Evolutionary conservation across 148 eudicot species (phyloP), one percentile per base, ranked within the genome.

Genomic region (Silene latifolia): DNA sequence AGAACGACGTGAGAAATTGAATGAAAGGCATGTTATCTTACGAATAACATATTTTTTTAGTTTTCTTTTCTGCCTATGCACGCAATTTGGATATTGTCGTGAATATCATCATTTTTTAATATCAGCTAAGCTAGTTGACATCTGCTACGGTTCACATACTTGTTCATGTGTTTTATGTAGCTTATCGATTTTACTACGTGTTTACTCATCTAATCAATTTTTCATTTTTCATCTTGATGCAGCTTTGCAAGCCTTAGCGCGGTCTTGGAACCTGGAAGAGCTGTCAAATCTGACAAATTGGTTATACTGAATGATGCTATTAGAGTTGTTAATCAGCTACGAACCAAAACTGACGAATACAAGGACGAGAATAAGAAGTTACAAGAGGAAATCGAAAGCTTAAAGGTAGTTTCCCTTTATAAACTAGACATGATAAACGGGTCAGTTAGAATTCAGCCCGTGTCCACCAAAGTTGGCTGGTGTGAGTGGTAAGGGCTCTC

Each of bases 161-260:
- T n/a, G n/a, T n/a, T n/a, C n/a, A n/a, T n/a, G n/a, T n/a, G n/a
- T n/a, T n/a, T n/a, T n/a, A n/a, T n/a, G n/a, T n/a, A n/a, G n/a
- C n/a, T n/a, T n/a, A n/a, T n/a, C n/a, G n/a, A n/a, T n/a, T n/a
- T n/a, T n/a, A n/a, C n/a, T n/a, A n/a, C n/a, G n/a, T n/a, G n/a
- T n/a, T n/a, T n/a, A n/a, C n/a, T n/a, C n/a, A n/a, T n/a, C n/a
- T n/a, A n/a, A n/a, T n/a, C n/a, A n/a, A n/a, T n/a, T n/a, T n/a
- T n/a, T n/a, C n/a, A n/a, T n/a, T n/a, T n/a, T n/a, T n/a, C n/a
- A n/a, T n/a, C n/a, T n/a, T n/a, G n/a, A n/a, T n/a, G n/a, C n/a
- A 94, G 98, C 76, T 94, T 94, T 74, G 8, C 84, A 25, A 91
- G 92, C 74, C 81, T 91, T 78, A 90, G 90, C 86, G 79, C 88